Percentiles rank a stretch among this genome's conserved stretches.
These are phyloP conservation scores for Lolium perenne DNA, from an alignment of 176 grass and related monocot species.

Conservation along the genomic window DNA sequence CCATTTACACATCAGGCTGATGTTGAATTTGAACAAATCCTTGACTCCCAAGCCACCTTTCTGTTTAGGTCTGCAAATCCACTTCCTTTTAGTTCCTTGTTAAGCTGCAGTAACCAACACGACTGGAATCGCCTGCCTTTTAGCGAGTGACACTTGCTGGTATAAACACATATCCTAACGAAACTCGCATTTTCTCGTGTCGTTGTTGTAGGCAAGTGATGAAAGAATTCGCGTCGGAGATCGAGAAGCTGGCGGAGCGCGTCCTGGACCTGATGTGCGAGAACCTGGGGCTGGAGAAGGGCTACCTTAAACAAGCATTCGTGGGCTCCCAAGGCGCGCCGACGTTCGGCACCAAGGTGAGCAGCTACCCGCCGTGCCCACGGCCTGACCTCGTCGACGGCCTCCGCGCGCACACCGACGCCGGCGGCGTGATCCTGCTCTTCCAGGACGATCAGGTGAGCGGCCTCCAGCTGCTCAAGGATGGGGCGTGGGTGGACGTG, in stretches of 20 bases:
- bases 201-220: conserved; percentile 54
- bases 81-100: too few species aligned
- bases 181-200: not conserved
- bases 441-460: conserved; percentile 93
- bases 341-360: conserved; percentile 91
- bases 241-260: conserved; percentile 73
- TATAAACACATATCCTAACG: not conserved
- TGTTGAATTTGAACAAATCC: too few species aligned
- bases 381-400: conserved; percentile 70
- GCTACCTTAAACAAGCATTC: conserved; percentile 70
- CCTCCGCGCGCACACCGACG: conserved; percentile 92
- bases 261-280: conserved; percentile 84
- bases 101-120: not conserved
- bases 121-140: conserved; percentile 14
- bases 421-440: conserved; percentile 87
- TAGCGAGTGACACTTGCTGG: not conserved
- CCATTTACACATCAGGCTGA: too few species aligned
- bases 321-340: conserved; percentile 60
- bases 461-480: conserved; percentile 83
- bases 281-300: conserved; percentile 85
- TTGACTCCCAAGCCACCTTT: too few species aligned
- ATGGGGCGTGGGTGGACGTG: conserved; percentile 73
- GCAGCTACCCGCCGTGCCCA: conserved; percentile 90
- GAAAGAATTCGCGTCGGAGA: conserved; percentile 64
- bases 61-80: too few species aligned